These are phyloP conservation scores for Mycena maculata DNA, from an alignment of 768 basidiomycete species.

Conservation along the genomic window DNA sequence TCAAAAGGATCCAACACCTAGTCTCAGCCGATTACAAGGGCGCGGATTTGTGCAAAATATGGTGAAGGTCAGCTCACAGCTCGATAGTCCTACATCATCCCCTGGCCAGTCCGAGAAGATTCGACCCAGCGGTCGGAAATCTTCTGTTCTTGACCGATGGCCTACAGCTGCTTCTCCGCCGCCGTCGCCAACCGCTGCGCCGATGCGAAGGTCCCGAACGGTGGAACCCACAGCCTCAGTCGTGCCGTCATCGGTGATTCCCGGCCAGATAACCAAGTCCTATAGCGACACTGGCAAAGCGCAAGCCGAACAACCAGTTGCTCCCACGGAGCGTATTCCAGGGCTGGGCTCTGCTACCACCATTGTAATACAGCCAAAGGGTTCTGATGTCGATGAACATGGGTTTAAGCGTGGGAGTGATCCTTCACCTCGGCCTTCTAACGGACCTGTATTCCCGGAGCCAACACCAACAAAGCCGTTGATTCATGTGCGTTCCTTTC, in stretches of 20 bases:
- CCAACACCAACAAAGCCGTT: conserved; percentile 73
- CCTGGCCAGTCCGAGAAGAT: conserved; percentile 47
- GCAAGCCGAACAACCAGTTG: conserved; percentile 36
- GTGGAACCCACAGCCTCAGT: conserved; percentile 38
- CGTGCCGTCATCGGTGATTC: neutral
- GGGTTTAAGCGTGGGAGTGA: conserved; percentile 53
- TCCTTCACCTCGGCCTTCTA: conserved; percentile 37
- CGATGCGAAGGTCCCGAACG: conserved; percentile 37
- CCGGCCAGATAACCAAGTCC: conserved; percentile 27
- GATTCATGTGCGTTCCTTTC: conserved; percentile 89
- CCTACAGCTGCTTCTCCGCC: conserved; percentile 53
- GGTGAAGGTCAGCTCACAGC: conserved; percentile 74
- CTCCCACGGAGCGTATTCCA: conserved; percentile 46
- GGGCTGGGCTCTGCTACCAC: conserved; percentile 82
- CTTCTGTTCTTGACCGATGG: conserved; percentile 81
- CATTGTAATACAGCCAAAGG: conserved; percentile 65
- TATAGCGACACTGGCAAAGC: conserved; percentile 32
- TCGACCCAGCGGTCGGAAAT: conserved; percentile 53
- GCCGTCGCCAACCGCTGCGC: conserved; percentile 39
- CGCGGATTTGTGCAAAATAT: conserved; percentile 89
- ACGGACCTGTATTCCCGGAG: conserved; percentile 49
- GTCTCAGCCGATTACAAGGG: conserved; percentile 84
- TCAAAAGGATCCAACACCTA: conserved; percentile 82
- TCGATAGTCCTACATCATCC: conserved; percentile 54
- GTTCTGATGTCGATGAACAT: conserved; percentile 57